Evolutionary conservation across 306 rosid genomes (phyloP), one percentile per base, ranked within the genome.

Genomic region (Astragalus membranaceus): DNA sequence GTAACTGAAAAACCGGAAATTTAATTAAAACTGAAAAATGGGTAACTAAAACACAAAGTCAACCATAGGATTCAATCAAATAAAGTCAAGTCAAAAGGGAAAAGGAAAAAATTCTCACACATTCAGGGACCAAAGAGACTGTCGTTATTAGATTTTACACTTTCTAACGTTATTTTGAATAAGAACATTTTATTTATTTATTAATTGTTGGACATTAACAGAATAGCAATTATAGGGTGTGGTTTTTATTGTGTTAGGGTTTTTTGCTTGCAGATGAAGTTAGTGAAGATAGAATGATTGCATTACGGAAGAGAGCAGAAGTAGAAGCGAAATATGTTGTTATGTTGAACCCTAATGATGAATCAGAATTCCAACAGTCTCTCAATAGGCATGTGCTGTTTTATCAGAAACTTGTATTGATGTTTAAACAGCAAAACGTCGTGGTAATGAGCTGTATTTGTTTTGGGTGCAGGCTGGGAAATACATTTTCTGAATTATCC

Each of bases 221-320:
- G 30, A 50, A 50, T 15, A 23, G 8, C 10, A 0, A 5, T 52
- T 68, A n/a, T 10, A 43, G 61, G 67, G 13, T 37, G 50, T 58
- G 14, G 52, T 53, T 10, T 41, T 50, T 36, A 54, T 50, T 36
- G 72, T 51, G 42, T 71, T 16, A 56, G 74, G 50, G 13, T 51
- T 6, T 43, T 74, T 69, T 52, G 64, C 14, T 75, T 82, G 86
- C 79, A 78, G 99, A 86, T 48, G 95, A 87, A 58, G 77, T 94
- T 30, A 85, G 75, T 13, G 99, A 94, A 79, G 97, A 94, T 79
- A 86, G 89, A 70, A 87, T 94, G 91, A 72, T 91, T 11, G 95
- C 99, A 17, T 76, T 94, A 13, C 76, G 97, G 58, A 94, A 94
- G 86, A 88, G 97, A 41, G 95, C 97, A 4, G 99, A 94, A 65